A percentile compares a stretch with the other conserved stretches of the same genome.
These are phyloP conservation scores for Aspergillus intermedius DNA, from an alignment of 2,329 filamentous ascomycete genomes.

Conservation along the genomic window DNA sequence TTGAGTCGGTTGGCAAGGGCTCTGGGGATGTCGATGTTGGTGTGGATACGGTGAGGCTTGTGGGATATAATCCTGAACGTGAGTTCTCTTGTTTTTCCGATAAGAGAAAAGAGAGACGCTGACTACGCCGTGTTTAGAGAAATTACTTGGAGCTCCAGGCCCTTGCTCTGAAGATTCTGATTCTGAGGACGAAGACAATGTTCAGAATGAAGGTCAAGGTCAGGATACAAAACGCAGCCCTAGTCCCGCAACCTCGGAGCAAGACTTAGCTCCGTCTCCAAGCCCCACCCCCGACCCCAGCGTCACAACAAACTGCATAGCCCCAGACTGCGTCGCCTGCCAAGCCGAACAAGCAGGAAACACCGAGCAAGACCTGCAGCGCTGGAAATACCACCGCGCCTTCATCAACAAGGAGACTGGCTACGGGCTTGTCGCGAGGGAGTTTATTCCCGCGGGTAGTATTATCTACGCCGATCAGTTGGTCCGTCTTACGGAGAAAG, in stretches of 20 bases:
- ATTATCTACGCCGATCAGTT: slow-evolving; percentile 8
- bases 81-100: neutral
- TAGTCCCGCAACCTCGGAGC: too few relatives aligned
- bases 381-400: neutral
- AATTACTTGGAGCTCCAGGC: neutral
- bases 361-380: neutral
- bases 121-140: neutral
- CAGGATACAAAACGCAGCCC: too few relatives aligned
- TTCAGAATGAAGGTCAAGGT: too few relatives aligned
- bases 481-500: neutral
- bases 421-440: slow-evolving; percentile 7
- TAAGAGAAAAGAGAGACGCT: neutral
- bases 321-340: too few relatives aligned
- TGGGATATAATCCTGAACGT: neutral
- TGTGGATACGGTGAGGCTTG: neutral
- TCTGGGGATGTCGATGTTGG: too few relatives aligned
- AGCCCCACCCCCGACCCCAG: too few relatives aligned
- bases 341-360: neutral
- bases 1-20: too few relatives aligned
- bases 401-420: slow-evolving; percentile 5
- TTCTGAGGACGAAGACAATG: too few relatives aligned
- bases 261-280: too few relatives aligned
- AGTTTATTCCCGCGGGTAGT: slow-evolving; percentile 5
- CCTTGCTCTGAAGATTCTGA: too few relatives aligned
- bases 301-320: neutral